A percentile compares a stretch with the other conserved stretches of the same genome.
Conservation (phyloP, 2,329 filamentous ascomycete genomes). For the Chaetothyriales sp. region DNA sequence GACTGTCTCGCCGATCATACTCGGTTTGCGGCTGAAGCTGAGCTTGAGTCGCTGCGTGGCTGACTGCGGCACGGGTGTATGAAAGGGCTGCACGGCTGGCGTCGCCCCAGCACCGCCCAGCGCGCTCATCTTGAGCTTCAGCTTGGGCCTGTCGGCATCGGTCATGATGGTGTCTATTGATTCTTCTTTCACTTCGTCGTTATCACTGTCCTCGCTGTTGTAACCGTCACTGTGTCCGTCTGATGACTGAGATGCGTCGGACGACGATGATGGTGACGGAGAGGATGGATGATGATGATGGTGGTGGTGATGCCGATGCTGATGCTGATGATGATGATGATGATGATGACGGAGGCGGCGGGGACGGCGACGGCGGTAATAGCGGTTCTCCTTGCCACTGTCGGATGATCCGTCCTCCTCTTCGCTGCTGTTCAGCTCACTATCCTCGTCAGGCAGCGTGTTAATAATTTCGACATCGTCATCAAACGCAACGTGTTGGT, state of each 20-base stretch:
- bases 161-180: background rate
- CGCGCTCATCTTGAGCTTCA: conserved; percentile 22
- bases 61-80: background rate
- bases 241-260: background rate
- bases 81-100: background rate
- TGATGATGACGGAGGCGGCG: background rate
- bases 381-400: background rate
- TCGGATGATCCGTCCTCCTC: background rate
- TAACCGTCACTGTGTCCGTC: background rate
- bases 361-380: background rate
- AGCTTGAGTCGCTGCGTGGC: conserved; percentile 4
- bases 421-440: background rate
- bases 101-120: background rate
- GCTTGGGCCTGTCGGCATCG: conserved; percentile 8
- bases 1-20: conserved; percentile 1
- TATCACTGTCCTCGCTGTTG: background rate
- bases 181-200: conserved; percentile 6
- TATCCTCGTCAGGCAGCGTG: background rate
- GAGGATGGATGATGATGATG: background rate
- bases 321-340: background rate
- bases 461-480: background rate
- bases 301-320: background rate
- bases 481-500: background rate
- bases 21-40: conserved; percentile 4
- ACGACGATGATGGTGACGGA: background rate